Evolutionary conservation across 257 asterid genomes (phyloP), one percentile per base, ranked within the genome.

Genomic region (Plectranthus barbatus): DNA sequence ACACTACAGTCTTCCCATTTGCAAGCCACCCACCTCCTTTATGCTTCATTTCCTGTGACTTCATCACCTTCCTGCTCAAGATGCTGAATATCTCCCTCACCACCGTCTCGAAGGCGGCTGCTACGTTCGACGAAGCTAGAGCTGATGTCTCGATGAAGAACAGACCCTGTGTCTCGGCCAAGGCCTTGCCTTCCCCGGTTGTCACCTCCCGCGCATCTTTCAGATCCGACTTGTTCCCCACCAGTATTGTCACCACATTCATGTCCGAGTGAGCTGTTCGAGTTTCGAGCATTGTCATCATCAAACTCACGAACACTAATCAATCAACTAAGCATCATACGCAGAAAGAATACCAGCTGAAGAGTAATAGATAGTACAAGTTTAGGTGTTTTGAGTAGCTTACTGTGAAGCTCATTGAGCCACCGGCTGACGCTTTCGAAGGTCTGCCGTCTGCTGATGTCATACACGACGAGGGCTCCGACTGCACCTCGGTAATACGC

Each of bases 401-500:
- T 84, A 89, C 96, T 82, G 24, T 84, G 96, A 64, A 89, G 96
- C 68, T 89, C 96, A 34, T 82, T 84, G 15, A 89, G 91, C 95
- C 94, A 89, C 73, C 94, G 76, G 37, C 82, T 69, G 23, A 84
- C 66, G 72, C 79, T 84, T 5, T 89, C 94, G n/a, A 89, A 89
- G 10, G 96, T 86, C 77, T 69, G 87, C 31, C 89, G 86, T 55
- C 95, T 79, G 72, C 89, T 89, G 74, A 86, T 79, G 77, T 89
- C 96, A 23, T 89, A 89, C 24, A 89, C 91, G 23, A 89, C 74
- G 72, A 86, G 95, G 17, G 96, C 96, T 66, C 96, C 96, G 29
- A 89, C 96, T 8, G 96, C 96, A 36, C 96, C 95, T 76, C 96
- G 77, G 68, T 89, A 89, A 78, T 89, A 89, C 13, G 96, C 95